These are phyloP conservation scores for Luffa acutangula DNA, from an alignment of 306 rosid species.

Conservation along the genomic window DNA sequence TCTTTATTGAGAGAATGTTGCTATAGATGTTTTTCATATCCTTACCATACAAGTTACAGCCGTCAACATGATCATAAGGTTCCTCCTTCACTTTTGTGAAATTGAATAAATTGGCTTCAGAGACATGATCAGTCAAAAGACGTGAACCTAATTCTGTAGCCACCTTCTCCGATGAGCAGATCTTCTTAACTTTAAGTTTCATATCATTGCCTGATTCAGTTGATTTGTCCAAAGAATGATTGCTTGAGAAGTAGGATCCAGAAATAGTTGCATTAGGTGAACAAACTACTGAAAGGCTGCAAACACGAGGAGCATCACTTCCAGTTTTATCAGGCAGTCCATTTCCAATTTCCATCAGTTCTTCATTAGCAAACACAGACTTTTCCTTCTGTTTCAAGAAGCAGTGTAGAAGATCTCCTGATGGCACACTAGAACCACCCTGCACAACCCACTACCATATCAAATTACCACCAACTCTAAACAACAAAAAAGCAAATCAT, in stretches of 20 bases:
- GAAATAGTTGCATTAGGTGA: slow-evolving; percentile 11
- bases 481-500: not conserved
- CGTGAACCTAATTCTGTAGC: slow-evolving; percentile 23
- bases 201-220: slow-evolving; percentile 1
- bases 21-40: slow-evolving; percentile 20
- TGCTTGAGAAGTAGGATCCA: slow-evolving; percentile 11
- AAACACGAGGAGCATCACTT: slow-evolving; percentile 8
- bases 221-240: slow-evolving; percentile 4
- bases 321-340: slow-evolving; percentile 16
- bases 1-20: slow-evolving; percentile 28
- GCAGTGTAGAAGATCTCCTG: slow-evolving; percentile 17
- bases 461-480: not conserved
- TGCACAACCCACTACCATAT: not conserved
- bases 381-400: slow-evolving; percentile 15
- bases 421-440: slow-evolving; percentile 16
- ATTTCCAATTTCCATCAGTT: slow-evolving; percentile 11
- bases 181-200: slow-evolving; percentile 21
- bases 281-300: slow-evolving; percentile 18
- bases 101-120: slow-evolving; percentile 24
- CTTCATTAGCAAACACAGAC: slow-evolving; percentile 16
- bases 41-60: slow-evolving; percentile 19
- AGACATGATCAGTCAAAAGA: slow-evolving; percentile 24
- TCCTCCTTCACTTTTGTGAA: slow-evolving; percentile 53
- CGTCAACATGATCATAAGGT: slow-evolving; percentile 32
- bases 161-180: slow-evolving; percentile 15